phyloP scores from a whole-genome alignment of 176 grass and related monocot species.

The Carex littledalei region DNA sequence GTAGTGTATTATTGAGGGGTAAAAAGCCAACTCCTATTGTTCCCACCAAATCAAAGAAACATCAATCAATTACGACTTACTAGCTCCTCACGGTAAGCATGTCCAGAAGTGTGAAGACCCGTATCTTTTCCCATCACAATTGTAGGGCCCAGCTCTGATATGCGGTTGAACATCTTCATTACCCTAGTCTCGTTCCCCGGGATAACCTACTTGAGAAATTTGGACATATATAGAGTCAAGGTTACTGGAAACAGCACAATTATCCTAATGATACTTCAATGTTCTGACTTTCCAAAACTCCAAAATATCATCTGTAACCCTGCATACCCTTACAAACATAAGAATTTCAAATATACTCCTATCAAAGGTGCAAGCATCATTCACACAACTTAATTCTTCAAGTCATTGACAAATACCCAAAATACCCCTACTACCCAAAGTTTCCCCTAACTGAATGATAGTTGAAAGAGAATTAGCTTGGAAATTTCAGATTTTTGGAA shows the following conservation, averaged over 20 bases:
- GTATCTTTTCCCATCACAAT: conserved; percentile 97
- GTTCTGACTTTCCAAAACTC: not conserved
- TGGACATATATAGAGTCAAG: conserved; percentile 13
- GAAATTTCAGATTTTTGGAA: not conserved
- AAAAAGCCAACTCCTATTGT: not conserved
- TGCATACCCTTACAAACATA: not conserved
- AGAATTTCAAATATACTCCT: not conserved
- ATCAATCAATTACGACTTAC: conserved; percentile 34
- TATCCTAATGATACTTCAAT: not conserved
- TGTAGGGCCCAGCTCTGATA: conserved; percentile 81
- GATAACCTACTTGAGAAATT: conserved; percentile 57
- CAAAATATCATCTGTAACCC: not conserved
- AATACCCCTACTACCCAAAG: not conserved
- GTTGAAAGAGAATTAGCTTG: not conserved
- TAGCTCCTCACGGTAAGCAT: conserved; percentile 88
- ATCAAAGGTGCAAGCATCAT: not conserved
- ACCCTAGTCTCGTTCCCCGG: conserved; percentile 95
- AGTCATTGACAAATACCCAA: not conserved
- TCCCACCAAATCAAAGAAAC: not conserved
- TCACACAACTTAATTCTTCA: not conserved
- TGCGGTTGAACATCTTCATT: conserved; percentile 98
- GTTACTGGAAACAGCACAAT: conserved; percentile 5
- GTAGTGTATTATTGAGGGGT: not conserved
- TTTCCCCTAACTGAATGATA: not conserved
- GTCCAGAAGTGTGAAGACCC: conserved; percentile 85